Percentiles rank a stretch among this genome's conserved stretches.
These are phyloP conservation scores for Magnolia kwangsiensis DNA, from an alignment of 164 flowering plant genomes.

Conservation along the genomic window DNA sequence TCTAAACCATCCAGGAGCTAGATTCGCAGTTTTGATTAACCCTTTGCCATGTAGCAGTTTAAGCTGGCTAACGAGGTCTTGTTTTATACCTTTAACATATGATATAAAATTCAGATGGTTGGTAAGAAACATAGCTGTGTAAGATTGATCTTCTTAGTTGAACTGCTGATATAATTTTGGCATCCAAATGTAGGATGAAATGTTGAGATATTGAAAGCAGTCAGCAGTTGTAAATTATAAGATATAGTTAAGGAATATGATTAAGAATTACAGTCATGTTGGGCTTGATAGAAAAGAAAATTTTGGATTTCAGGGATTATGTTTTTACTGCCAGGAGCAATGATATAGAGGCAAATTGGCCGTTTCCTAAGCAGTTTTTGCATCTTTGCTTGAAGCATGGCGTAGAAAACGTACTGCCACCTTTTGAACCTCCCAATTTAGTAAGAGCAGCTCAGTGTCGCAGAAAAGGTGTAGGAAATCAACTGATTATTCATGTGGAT, in stretches of 20 bases:
- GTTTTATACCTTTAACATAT: neutral
- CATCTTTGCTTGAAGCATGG: constrained; percentile 82
- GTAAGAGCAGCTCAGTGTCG: constrained; percentile 26
- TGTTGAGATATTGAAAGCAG: neutral
- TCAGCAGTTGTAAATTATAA: neutral
- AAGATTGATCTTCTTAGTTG: neutral
- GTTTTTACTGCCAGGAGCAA: constrained; percentile 54
- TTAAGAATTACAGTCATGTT: neutral
- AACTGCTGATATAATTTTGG: neutral
- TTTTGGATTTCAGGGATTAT: constrained; percentile 65
- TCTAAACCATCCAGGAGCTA: neutral
- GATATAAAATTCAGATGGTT: neutral
- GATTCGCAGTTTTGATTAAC: neutral
- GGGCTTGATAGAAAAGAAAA: neutral
- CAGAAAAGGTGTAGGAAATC: constrained; percentile 2
- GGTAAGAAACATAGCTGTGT: neutral
- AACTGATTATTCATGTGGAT: neutral
- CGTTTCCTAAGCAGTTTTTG: constrained; percentile 60
- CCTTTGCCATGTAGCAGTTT: neutral
- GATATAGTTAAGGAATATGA: neutral
- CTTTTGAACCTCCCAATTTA: constrained; percentile 54
- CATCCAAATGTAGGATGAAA: neutral
- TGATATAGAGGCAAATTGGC: constrained; percentile 76
- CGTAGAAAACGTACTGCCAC: constrained; percentile 69
- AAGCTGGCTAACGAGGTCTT: neutral